Evolutionary conservation across 768 basidiomycete species (phyloP), one percentile per base, ranked within the genome.

Genomic region (Obba rivulosa): DNA sequence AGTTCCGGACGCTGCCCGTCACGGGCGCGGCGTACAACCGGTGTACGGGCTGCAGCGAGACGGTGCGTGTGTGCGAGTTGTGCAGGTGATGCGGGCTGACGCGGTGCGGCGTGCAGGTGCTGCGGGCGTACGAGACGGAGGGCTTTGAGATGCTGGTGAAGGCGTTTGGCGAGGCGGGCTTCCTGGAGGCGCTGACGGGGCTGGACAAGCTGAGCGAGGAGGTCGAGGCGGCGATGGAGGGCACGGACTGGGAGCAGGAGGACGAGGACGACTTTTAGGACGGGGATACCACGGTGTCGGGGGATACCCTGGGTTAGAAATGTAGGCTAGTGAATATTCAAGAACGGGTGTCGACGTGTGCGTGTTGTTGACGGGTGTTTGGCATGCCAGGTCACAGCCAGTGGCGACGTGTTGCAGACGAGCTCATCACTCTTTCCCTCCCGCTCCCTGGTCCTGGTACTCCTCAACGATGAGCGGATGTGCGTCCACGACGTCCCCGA

Each of bases 21-120:
- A 81, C 85, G 0, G 96, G 95, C 0, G 81, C 86, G 2, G 90
- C 92, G 1, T 99, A 87, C 62, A 78, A 84, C 46, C 71, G 75
- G 46, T 99, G 95, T 63, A 95, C 93, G 1, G 96, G 91, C 0
- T 99, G 96, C 61, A 88, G 87, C 46, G 81, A 87, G 54, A 74
- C 74, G 18, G 91, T 92, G 50, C 54, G 80, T 66, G 3, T 14
- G 34, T 46, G 18, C 18, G 14, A 14, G 31, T 22, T 21, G 17
- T 31, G 28, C 20, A 36, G 18, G 25, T 11, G 17, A 45, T 48
- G 20, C 21, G 39, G 10, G 40, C 41, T 46, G 39, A 41, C 11
- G 22, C 2, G n/a, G 4, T 20, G 22, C 2, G n/a, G 39, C 21
- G 25, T 16, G 13, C 56, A 92, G 89, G 81, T 96, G 16, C 51